Evolutionary conservation across 371 early-diverging fungal genomes (phyloP), one percentile per base, ranked within the genome.

Genomic region (Mortierella sp.): DNA sequence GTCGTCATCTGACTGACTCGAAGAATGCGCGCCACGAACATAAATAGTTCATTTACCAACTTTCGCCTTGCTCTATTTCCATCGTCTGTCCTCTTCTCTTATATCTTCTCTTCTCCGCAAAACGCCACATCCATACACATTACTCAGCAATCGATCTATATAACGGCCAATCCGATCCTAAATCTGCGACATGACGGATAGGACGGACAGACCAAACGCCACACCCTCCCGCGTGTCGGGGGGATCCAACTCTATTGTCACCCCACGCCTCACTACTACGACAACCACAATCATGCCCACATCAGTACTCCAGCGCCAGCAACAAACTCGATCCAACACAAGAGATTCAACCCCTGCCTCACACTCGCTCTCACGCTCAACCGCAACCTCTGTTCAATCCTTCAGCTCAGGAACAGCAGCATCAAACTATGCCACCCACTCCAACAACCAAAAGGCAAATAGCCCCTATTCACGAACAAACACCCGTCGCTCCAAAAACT

Each of bases 401-500:
- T 61, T 22, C 39, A 31, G 37, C 22, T 61, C 61, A 34, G 61
- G 19, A 61, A 61, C 61, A 34, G 37, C 19, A 8, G 34, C 61
- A 22, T n/a, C 48, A 7, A 10, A 39, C 22, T 61, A 37, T 61
- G 37, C 19, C 39, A 22, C 34, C 19, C 61, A 19, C 19, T 61
- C 61, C 39, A 37, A 22, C 39, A 61, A 61, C 22, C 61, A 61
- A 34, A 37, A 61, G 37, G 61, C 61, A 19, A 22, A 9, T 10
- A 61, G 22, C 37, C 37, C 61, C 22, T 22, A 61, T 19, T 55
- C 55, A n/a, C 63, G 34, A 1, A 64, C 65, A 29, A 68, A 52
- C 41, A 41, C 64, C n/a, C 64, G 73, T 26, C 50, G 53, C 19
- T 77, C 78, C 44, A 77, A 40, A 31, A 34, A 29, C 1, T 73